phyloP scores from a whole-genome alignment of 2,329 filamentous ascomycete species.

The Aspergillus calidoustus region DNA sequence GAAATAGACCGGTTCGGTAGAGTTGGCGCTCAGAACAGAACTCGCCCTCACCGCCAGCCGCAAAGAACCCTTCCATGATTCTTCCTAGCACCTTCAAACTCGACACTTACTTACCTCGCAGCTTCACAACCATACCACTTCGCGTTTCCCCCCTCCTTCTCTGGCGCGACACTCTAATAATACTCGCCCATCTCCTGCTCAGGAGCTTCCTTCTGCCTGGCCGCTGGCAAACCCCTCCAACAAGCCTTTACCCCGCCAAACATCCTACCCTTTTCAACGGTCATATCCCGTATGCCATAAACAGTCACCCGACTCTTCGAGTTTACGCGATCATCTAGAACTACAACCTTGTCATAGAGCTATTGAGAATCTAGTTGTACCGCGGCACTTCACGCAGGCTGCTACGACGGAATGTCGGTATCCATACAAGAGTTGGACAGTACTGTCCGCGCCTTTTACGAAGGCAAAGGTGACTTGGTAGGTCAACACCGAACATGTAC shows the following conservation, averaged over 20 bases:
- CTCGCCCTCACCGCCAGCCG: slow-evolving; percentile 26
- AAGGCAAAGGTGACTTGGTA: slow-evolving; percentile 92
- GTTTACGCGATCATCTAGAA: neutral
- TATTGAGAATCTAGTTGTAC: slow-evolving; percentile 21
- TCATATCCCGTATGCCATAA: slow-evolving; percentile 20
- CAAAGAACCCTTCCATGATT: slow-evolving; percentile 15
- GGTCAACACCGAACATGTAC: slow-evolving; percentile 41
- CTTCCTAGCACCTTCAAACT: slow-evolving; percentile 17
- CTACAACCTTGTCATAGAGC: neutral
- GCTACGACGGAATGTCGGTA: slow-evolving; percentile 60
- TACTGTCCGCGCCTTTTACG: slow-evolving; percentile 96
- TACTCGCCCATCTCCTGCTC: slow-evolving; percentile 16
- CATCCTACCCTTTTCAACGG: slow-evolving; percentile 20
- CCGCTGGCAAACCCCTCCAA: slow-evolving; percentile 31
- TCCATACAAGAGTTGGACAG: slow-evolving; percentile 94
- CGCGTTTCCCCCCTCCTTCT: slow-evolving; percentile 15
- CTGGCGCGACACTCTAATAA: slow-evolving; percentile 11
- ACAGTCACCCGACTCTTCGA: slow-evolving; percentile 20
- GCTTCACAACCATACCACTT: slow-evolving; percentile 12
- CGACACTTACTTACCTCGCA: slow-evolving; percentile 11
- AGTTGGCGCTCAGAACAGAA: neutral
- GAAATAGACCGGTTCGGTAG: slow-evolving; percentile 7
- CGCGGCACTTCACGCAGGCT: slow-evolving; percentile 35
- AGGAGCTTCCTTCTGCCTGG: slow-evolving; percentile 19
- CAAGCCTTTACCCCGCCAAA: slow-evolving; percentile 35